Base-by-base conservation (phyloP, 2,329 filamentous ascomycete genomes). In the Xylariaceae sp. region DNA sequence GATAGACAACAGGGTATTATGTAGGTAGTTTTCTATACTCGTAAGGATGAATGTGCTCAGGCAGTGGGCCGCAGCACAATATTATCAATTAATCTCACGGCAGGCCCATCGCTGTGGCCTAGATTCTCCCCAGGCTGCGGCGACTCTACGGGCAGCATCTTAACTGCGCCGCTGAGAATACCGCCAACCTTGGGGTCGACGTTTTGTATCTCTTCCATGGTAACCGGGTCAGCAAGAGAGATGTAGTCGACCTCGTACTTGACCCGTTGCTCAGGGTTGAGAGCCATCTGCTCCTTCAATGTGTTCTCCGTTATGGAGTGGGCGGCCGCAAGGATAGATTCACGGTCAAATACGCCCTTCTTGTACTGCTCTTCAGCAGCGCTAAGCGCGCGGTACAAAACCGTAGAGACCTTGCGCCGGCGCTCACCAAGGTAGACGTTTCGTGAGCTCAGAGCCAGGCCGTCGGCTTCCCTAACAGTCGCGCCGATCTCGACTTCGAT, bases 61-160 rank as follows among this genome's bases (percentile, higher is more conserved):
- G 63, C 64, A 13, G 61, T 60, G 0, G 82, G 78, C 66, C 80
- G 76, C 39, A 93, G 72, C 57, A 96, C 87, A 65, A 97, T 87
- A 70, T 99, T 99, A 71, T 99, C 94, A 72, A 99, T 97, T 74
- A 99, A 77, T 62, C 94, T 82, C 52, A 99, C 94, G 0, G 86
- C 73, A 13, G 90, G 89, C 1, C 88, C 87, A 2, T 85, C 87
- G 57, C 83, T 81, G 62, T 84, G 85, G 2, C 92, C 92, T 30
- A 92, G 74, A 65, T 92, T 86, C 73, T 97, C 92, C 0, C 82
- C 89, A 4, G 84, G 76, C 53, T 79, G 80, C 0, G 87, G 80
- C 55, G 84, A 80, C 70, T 95, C 89, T 1, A 96, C 78, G 0
- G 92, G 89, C 51, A 90, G 72, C 88, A 99, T 96, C 76, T 90